Conservation (phyloP, 768 basidiomycete species). For the Daedalea quercina region DNA sequence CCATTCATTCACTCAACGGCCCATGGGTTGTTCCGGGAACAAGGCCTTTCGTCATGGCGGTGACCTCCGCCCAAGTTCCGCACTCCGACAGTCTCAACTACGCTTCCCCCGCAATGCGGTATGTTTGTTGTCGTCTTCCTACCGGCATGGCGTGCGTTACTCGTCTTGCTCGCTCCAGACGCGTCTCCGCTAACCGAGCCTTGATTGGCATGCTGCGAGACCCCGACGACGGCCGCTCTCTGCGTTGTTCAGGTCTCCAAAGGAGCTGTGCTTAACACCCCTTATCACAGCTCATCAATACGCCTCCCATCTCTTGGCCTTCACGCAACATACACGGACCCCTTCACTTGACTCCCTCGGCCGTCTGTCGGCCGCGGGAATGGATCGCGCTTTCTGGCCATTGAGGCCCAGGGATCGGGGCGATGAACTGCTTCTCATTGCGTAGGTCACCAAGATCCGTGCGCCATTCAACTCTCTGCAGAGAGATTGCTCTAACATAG, state of each 20-base stretch:
- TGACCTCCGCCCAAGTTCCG: neutral
- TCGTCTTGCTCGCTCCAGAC: neutral
- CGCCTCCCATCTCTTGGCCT: neutral
- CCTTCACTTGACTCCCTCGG: no score
- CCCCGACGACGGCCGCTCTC: neutral
- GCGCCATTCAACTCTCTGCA: neutral
- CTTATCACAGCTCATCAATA: neutral
- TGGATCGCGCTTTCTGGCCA: neutral
- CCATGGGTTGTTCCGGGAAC: neutral
- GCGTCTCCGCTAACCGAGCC: neutral
- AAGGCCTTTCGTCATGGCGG: neutral
- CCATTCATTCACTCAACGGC: neutral
- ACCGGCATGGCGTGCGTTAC: neutral
- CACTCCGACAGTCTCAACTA: neutral
- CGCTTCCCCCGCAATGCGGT: neutral
- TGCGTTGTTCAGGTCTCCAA: neutral
- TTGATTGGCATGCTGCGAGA: neutral
- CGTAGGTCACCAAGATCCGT: neutral
- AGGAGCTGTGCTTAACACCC: neutral
- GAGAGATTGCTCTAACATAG: neutral
- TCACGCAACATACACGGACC: neutral
- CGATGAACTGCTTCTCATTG: neutral
- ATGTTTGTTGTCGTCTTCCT: neutral
- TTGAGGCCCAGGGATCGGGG: neutral
- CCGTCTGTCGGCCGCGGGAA: neutral